Evolutionary conservation across 2,329 filamentous ascomycete genomes (phyloP).

Genomic region (Penicillium sp.): DNA sequence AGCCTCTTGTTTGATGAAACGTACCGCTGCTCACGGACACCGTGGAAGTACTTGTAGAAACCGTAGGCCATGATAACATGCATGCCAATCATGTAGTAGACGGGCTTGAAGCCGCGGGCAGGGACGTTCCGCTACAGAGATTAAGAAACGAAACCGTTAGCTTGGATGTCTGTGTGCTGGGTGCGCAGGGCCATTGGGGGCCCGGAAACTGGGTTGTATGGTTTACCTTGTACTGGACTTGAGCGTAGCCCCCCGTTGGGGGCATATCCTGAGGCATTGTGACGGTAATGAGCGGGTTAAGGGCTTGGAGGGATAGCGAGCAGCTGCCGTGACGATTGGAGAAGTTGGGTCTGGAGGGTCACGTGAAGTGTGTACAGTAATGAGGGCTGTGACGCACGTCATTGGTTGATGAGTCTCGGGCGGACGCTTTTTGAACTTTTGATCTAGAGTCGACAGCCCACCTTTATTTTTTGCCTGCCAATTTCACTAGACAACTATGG

Average conservation of each 20-base stretch:
- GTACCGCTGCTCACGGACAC: slow-evolving; percentile 88
- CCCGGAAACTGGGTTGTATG: background rate
- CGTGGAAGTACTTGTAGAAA: slow-evolving; percentile 80
- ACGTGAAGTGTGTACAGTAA: slow-evolving; percentile 34
- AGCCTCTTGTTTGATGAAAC: slow-evolving; percentile 32
- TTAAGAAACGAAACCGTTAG: slow-evolving; percentile 7
- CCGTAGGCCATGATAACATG: slow-evolving; percentile 81
- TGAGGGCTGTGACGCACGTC: slow-evolving; percentile 24
- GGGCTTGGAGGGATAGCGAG: slow-evolving; percentile 18
- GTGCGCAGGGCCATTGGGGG: background rate
- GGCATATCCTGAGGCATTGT: slow-evolving; percentile 98
- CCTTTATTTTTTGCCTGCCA: background rate
- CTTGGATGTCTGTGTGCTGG: background rate
- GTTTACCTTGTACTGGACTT: slow-evolving; percentile 93
- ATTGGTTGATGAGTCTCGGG: slow-evolving; percentile 27
- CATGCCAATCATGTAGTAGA: slow-evolving; percentile 72
- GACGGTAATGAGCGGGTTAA: slow-evolving; percentile 24
- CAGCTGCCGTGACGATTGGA: slow-evolving; percentile 20
- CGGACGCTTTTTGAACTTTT: slow-evolving; percentile 16
- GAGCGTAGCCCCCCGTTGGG: slow-evolving; percentile 87
- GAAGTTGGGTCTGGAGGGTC: slow-evolving; percentile 31
- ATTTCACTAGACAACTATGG: slow-evolving; percentile 42
- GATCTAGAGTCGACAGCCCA: slow-evolving; percentile 19
- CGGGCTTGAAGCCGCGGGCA: slow-evolving; percentile 82
- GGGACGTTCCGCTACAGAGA: slow-evolving; percentile 77